Conservation (phyloP, 345 rosid genomes). For the Murraya paniculata region DNA sequence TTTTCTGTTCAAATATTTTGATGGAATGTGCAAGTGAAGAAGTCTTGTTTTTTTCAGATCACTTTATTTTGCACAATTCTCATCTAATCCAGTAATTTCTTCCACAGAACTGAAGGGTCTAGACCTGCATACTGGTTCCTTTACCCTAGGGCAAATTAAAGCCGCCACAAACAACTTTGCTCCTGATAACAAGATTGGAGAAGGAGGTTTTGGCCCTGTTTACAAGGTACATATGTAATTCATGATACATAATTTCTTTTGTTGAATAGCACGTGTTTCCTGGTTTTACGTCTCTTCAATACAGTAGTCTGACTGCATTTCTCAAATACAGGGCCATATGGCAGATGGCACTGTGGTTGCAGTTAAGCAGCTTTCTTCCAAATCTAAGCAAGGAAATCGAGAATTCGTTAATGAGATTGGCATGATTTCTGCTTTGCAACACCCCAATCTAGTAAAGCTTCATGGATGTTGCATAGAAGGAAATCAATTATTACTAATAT, state of each 20-base stretch:
- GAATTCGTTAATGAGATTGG: conserved; percentile 64
- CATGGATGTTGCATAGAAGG: conserved; percentile 69
- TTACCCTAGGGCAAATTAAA: conserved; percentile 20
- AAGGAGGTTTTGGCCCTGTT: conserved; percentile 39
- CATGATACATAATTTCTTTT: background rate
- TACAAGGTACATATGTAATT: conserved; percentile 20
- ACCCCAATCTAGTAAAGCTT: conserved; percentile 63
- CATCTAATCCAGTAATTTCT: background rate
- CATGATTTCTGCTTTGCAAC: conserved; percentile 59
- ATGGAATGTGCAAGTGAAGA: background rate
- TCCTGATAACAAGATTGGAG: conserved; percentile 31
- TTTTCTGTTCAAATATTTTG: background rate
- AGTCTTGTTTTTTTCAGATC: background rate
- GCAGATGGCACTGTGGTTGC: conserved; percentile 56
- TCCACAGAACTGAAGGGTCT: conserved; percentile 22
- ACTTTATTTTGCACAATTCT: no score
- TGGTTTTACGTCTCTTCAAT: background rate
- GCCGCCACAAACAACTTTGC: conserved; percentile 34
- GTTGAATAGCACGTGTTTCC: background rate
- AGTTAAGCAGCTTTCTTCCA: conserved; percentile 64
- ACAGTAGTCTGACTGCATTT: background rate
- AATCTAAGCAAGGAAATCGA: conserved; percentile 64
- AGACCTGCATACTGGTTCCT: conserved; percentile 24
- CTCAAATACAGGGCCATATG: conserved; percentile 39
- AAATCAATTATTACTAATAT: conserved; percentile 55